Evolutionary conservation across 768 basidiomycete species (phyloP), one percentile per base, ranked within the genome.

Genomic region (Collybiopsis luxurians): DNA sequence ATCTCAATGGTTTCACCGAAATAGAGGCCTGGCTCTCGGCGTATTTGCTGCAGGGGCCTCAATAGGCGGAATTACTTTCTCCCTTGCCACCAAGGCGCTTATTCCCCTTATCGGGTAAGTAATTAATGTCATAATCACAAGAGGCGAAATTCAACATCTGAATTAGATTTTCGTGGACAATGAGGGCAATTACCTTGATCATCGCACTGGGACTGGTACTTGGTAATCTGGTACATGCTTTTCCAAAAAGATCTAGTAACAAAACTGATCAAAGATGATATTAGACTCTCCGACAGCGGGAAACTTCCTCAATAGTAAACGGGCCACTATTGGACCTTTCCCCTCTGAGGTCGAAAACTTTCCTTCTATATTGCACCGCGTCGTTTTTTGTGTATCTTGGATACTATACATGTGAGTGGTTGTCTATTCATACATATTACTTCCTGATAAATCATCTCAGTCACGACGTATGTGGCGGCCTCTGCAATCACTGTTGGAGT

Each of bases 141-240:
- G n/a, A n/a, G 36, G 34, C 19, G 23, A 38, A 15, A 15, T n/a
- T 5, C 15, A 31, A 3, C 1, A 9, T 9, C 12, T 30, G 21
- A 44, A 12, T 4, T 30, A 83, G 81, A 13, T 84, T 84, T 66
- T 66, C 74, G 59, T 83, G 80, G 82, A 78, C 81, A 0, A 72
- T 81, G 72, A 72, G 83, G 15, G 72, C 76, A 39, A 61, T 83
- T 26, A 81, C 74, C 4, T 79, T 81, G 53, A 73, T 79, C 10
- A 56, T 82, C 4, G 53, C 77, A 5, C 53, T 69, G 11, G 39
- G 75, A n/a, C n/a, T n/a, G n/a, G n/a, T n/a, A n/a, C n/a, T n/a
- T n/a, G n/a, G n/a, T n/a, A n/a, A n/a, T n/a, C n/a, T n/a, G n/a
- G n/a, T n/a, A n/a, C n/a, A n/a, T n/a, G 2, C 69, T 84, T 15